These are phyloP conservation scores for Ophiosphaerella narmari DNA, from an alignment of 2,329 filamentous ascomycete genomes.

Conservation along the genomic window DNA sequence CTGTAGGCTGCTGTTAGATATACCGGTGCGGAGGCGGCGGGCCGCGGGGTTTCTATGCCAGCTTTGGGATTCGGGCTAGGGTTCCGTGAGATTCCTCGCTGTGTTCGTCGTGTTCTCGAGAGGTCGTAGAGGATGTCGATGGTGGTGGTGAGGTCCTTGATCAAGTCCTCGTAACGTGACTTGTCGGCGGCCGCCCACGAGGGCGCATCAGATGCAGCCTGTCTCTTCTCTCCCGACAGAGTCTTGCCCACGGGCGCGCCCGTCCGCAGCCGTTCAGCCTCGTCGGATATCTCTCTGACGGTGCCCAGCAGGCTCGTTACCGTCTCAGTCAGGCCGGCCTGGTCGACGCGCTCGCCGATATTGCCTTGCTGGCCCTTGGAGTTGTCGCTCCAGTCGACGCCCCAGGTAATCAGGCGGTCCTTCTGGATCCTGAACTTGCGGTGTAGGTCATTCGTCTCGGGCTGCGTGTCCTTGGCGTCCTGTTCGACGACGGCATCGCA, in stretches of 20 bases:
- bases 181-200: conserved; percentile 63
- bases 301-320: conserved; percentile 79
- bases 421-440: conserved; percentile 80
- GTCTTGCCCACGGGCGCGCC: conserved; percentile 40
- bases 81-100: conserved; percentile 19
- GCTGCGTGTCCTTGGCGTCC: conserved; percentile 61
- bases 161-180: conserved; percentile 77
- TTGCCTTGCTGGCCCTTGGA: conserved; percentile 62
- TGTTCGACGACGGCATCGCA: conserved; percentile 71
- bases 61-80: conserved; percentile 25
- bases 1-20: conserved; percentile 44
- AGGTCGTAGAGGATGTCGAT: conserved; percentile 82
- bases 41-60: conserved; percentile 19
- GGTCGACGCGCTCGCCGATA: conserved; percentile 72
- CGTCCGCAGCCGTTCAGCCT: conserved; percentile 75
- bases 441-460: conserved; percentile 72
- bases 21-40: conserved; percentile 22
- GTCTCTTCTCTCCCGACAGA: conserved; percentile 43
- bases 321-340: conserved; percentile 73
- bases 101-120: conserved; percentile 66
- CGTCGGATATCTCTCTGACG: conserved; percentile 78
- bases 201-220: conserved; percentile 37
- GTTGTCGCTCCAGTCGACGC: conserved; percentile 78
- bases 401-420: conserved; percentile 78
- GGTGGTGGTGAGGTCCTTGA: conserved; percentile 74